Evolutionary conservation across 139 green algal species (phyloP).

Genomic region (Chlamydomonas urium): DNA sequence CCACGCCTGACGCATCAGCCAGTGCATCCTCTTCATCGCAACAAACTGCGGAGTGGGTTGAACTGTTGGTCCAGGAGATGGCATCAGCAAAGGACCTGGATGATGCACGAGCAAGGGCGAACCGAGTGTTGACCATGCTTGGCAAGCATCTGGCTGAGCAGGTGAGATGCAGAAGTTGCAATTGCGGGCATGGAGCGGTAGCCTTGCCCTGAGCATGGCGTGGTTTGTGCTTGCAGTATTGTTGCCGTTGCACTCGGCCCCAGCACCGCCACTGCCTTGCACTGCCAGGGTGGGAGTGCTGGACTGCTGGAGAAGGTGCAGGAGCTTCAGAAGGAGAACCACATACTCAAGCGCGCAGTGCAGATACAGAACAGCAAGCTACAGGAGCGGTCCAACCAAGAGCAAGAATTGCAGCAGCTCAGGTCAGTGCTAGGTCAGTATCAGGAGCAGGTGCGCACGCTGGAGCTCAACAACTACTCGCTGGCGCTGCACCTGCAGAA

Average conservation of each 20-base stretch:
- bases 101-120: conserved; percentile 56
- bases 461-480: conserved; percentile 76
- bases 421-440: conserved; percentile 43
- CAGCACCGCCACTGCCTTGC: no score
- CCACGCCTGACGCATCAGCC: background rate
- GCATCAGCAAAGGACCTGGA: conserved; percentile 52
- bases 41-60: conserved; percentile 76
- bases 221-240: no score
- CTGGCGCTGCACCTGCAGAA: conserved; percentile 67
- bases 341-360: conserved; percentile 79
- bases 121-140: conserved; percentile 62
- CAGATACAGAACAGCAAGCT: conserved; percentile 71
- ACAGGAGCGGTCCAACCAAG: conserved; percentile 34
- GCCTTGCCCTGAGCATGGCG: no score
- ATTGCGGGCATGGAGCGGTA: no score
- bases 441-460: conserved; percentile 49
- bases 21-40: background rate
- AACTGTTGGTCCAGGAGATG: conserved; percentile 74
- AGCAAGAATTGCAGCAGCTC: conserved; percentile 49
- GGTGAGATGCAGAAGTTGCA: no score
- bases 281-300: no score
- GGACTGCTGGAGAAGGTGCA: background rate
- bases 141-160: no score
- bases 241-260: no score
- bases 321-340: conserved; percentile 36